Base-by-base conservation (phyloP, 805 yeast species). In the Ogataea nakhonphanomensis region DNA sequence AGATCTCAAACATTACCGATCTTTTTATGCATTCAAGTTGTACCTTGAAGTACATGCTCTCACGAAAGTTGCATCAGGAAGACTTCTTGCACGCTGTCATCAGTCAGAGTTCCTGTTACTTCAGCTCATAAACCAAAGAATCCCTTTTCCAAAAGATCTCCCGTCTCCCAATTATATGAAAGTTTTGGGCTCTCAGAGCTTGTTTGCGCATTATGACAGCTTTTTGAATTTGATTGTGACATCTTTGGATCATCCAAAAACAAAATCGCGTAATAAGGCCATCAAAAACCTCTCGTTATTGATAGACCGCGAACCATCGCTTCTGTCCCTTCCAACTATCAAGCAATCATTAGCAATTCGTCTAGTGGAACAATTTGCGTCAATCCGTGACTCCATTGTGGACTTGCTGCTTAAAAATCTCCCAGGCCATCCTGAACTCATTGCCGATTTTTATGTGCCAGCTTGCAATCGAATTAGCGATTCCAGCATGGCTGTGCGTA, bases 351-450 rank as follows among this genome's bases (percentile, higher is more conserved):
- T 88, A 2, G 64, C 76, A 1, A 64, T 59, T 8, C 64, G 78
- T 33, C 61, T 88, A 27, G 60, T 55, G 5, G 91, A 84, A 45
- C 54, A 72, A 0, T 84, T 88, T 2, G 78, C 95, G 0, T 71
- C 81, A 28, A 91, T 87, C 0, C 71, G 88, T 43, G 89, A 83
- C 51, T 86, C 95, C 0, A 81, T 81, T 2, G 63, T 88, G 22
- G 93, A 85, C 30, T 66, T 88, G 28, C 60, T 88, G 20, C 70
- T 72, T 8, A 69, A 66, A 37, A 76, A 71, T 39, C 54, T 80
- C 28, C 51, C 62, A 2, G 49, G 65, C 2, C 68, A 68, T 35
- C 75, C 78, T 0, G 70, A 66, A 3, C 55, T 71, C 23, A 65
- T 74, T 14, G 67, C 69, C 2, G 71, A 70, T 21, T 80, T 74